Base-by-base conservation (phyloP, 2,329 filamentous ascomycete species). In the Ilyonectria destructans region DNA sequence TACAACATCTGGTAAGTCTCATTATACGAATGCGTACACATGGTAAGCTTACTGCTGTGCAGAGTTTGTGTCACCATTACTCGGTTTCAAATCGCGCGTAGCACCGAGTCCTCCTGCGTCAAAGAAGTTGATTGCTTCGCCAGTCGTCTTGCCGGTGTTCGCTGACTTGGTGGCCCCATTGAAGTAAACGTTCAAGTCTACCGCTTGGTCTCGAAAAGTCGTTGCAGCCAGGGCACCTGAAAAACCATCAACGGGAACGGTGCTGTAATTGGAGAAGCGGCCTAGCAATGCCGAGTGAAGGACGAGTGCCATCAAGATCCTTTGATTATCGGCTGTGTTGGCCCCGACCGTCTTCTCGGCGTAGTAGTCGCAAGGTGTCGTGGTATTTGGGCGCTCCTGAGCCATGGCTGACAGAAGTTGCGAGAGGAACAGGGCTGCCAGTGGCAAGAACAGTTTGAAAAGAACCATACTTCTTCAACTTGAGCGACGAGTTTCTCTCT, bases 301-400 rank as follows among this genome's bases (percentile, higher is more conserved):
- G 9, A 55, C 51, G 17, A 55, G 51, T 33, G 51, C 51, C 51
- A 55, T 55, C 29, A 55, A 17, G 31, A 55, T 55, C 6, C 51
- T 33, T 21, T 55, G 51, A 17, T 35, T 55, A 5, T 55, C 51
- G 51, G 51, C 51, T 17, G 51, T 55, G 51, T 21, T 21, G 19
- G 29, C 29, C 12, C 51, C 51, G 51, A 55, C 51, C 26, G 51
- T 55, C 51, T 55, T 35, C 31, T 55, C 51, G 17, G 51, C 51
- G 29, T 55, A 55, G 51, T 55, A 55, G 51, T 55, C 51, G 51
- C 51, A 55, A 35, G n/a, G 26, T 9, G 51, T 35, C 15, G 51
- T 55, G 29, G 51, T 55, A 21, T 55, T 55, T 17, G 51, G 51
- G 51, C 51, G 51, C 8, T 17, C 21, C 29, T n/a, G 15, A 26